These are phyloP conservation scores for Heterobasidion irregulare DNA, from an alignment of 1,284 basidiomycete species.

Conservation along the genomic window DNA sequence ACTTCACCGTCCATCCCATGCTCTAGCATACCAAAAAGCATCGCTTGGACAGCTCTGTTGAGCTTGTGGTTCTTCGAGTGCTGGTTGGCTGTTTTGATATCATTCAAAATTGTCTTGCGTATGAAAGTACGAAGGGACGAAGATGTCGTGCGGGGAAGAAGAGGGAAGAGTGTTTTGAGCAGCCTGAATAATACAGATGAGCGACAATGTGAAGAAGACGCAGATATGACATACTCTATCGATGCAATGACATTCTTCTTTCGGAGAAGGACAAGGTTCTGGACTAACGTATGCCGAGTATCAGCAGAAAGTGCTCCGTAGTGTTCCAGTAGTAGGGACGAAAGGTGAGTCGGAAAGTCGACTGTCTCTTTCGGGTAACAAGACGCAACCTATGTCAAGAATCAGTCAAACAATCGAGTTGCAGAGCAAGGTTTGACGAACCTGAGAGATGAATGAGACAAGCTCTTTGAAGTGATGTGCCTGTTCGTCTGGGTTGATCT, in stretches of 20 bases:
- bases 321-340: constrained; percentile 67
- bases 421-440: constrained; percentile 18
- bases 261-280: constrained; percentile 87
- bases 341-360: constrained; percentile 75
- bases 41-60: constrained; percentile 92
- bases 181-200: constrained; percentile 43
- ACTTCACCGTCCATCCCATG: constrained; percentile 80
- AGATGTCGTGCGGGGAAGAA: constrained; percentile 87
- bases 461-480: constrained; percentile 80
- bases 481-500: constrained; percentile 71
- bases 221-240: constrained; percentile 61
- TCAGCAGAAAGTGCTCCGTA: constrained; percentile 71
- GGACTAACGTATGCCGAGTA: constrained; percentile 75
- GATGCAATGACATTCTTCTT: constrained; percentile 92
- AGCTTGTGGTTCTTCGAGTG: constrained; percentile 92
- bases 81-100: constrained; percentile 88
- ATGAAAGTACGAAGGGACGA: constrained; percentile 79
- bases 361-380: constrained; percentile 87
- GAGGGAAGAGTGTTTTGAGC: constrained; percentile 86
- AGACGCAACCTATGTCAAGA: constrained; percentile 56
- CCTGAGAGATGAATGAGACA: constrained; percentile 81
- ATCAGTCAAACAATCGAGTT: constrained; percentile 3
- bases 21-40: constrained; percentile 96
- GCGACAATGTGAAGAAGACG: constrained; percentile 2
- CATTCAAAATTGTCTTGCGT: constrained; percentile 92